Base-by-base conservation (phyloP, 2,329 filamentous ascomycete species). In the Aspergillus quadricinctus region DNA sequence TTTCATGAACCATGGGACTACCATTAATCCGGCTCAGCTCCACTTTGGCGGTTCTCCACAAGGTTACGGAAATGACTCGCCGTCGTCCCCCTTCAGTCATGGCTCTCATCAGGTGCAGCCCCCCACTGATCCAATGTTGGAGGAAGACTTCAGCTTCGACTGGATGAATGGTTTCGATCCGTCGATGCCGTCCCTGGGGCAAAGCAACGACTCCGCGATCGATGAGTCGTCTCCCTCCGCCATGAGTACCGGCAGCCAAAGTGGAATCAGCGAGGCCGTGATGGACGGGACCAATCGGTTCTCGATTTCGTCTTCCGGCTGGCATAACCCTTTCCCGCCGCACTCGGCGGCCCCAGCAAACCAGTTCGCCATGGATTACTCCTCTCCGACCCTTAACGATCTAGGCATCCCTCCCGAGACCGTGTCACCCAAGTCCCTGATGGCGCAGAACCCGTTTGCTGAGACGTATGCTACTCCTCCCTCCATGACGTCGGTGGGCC, bases 161-260 rank as follows among this genome's bases (percentile, higher is more conserved):
- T 97, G 92, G 92, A 84, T 86, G 75, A 87, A 87, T 57, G 88
- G 88, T 23, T 89, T 96, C 70, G 90, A 94, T 61, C 85, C 88
- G 66, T 85, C 89, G 48, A 84, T 93, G 80, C 83, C 83, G 7
- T 86, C 43, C 11, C 11, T 91, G 71, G 82, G 81, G 65, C 84
- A 83, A 55, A 77, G 80, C 54, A 88, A 88, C 66, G 92, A 96
- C 65, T 88, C 87, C 62, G 91, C 90, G 28, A 84, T 97, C 53
- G 93, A 96, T 66, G 92, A 89, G 57, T 97, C 94, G 10, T 97
- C 94, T 14, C 94, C 94, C 17, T 97, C 94, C 8, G 92, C 92
- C 49, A 93, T 97, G 72, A 97, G 93, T 77, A 96, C 90, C 46
- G 90, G 90, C 57, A 97, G 92, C 75, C 92, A 95, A 69, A 93